Percentiles rank a stretch among this genome's conserved stretches.
These are phyloP conservation scores for Geranium rotundifolium DNA, from an alignment of 345 rosid species.

Conservation along the genomic window DNA sequence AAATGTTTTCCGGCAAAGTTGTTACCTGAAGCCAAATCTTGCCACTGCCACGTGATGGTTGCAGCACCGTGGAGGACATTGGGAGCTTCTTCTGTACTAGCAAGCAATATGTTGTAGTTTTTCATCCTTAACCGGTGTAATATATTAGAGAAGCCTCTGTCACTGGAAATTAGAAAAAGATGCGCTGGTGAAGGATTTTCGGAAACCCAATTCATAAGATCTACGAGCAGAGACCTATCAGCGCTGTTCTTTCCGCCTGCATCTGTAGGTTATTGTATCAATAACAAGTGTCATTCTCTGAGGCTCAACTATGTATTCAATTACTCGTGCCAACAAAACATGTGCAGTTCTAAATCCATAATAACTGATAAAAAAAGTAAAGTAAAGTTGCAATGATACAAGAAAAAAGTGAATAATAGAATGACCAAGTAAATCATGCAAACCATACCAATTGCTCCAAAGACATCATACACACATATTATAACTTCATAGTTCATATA, in stretches of 20 bases:
- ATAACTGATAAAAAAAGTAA: background rate
- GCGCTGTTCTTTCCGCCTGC: conserved; percentile 82
- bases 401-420: no score
- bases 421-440: background rate
- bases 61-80: conserved; percentile 25
- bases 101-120: conserved; percentile 83
- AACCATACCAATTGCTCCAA: no score
- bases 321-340: background rate
- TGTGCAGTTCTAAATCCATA: no score
- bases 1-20: conserved; percentile 37
- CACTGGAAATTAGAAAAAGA: conserved; percentile 70
- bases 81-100: conserved; percentile 30
- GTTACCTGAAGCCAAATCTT: conserved; percentile 39
- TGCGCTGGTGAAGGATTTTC: conserved; percentile 93
- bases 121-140: conserved; percentile 73
- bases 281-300: background rate
- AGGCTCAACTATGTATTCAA: background rate
- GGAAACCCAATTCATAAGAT: conserved; percentile 68
- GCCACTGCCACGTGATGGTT: conserved; percentile 88
- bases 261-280: background rate
- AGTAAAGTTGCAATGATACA: background rate
- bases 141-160: conserved; percentile 48
- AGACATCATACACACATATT: no score
- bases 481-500: no score
- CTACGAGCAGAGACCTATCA: conserved; percentile 58